Conservation (phyloP, 2,329 filamentous ascomycete genomes). For the Aotearoamyces nothofagi region DNA sequence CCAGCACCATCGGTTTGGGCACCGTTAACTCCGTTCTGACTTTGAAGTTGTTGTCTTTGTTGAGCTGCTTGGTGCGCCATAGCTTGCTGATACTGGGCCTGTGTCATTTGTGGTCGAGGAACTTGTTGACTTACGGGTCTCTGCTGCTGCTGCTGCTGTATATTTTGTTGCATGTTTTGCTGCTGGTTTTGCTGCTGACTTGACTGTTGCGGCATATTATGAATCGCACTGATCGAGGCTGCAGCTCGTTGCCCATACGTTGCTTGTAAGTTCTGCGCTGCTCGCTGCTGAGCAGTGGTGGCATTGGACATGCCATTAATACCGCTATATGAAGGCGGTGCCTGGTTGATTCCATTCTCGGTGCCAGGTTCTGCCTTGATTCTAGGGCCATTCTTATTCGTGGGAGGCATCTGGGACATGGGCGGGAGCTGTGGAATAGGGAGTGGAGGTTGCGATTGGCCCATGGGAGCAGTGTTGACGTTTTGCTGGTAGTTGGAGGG, state of each 20-base stretch:
- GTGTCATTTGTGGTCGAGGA: constrained; percentile 10
- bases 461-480: constrained; percentile 7
- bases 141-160: constrained; percentile 5
- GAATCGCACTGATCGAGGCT: constrained; percentile 50
- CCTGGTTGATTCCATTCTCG: constrained; percentile 8
- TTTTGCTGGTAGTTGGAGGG: constrained; percentile 17
- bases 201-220: constrained; percentile 15
- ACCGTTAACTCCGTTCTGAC: constrained; percentile 27
- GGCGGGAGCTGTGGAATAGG: constrained; percentile 5
- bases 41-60: constrained; percentile 10
- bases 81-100: constrained; percentile 15
- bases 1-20: constrained; percentile 66
- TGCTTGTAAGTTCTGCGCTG: constrained; percentile 38
- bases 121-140: constrained; percentile 1
- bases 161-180: constrained; percentile 10
- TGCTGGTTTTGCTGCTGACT: constrained; percentile 20
- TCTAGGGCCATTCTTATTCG: constrained; percentile 14
- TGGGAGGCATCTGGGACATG: too few species aligned
- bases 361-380: constrained; percentile 29
- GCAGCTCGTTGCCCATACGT: constrained; percentile 50
- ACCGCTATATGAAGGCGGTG: constrained; percentile 15
- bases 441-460: constrained; percentile 9
- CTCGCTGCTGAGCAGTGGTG: constrained; percentile 34
- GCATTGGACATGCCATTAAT: constrained; percentile 11
- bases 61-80: constrained; percentile 19